Percentiles rank a stretch among this genome's conserved stretches.
Conservation (phyloP, 2,329 filamentous ascomycete genomes). For the Ceratocystiopsis sp. region DNA sequence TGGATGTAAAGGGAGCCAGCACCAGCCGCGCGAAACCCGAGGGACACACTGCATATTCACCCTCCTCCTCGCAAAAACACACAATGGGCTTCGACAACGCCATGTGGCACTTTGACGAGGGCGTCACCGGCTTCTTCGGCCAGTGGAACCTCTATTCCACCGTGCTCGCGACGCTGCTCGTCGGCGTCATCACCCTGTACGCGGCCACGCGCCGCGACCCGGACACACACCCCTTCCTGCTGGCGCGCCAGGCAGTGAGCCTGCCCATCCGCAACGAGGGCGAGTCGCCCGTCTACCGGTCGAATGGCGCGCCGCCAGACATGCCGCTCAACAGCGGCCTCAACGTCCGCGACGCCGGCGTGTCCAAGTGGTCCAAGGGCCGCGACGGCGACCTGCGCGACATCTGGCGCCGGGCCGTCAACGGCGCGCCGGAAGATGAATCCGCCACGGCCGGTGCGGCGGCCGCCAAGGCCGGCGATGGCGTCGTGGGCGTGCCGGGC, state of each 20-base stretch:
- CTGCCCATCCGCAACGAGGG: constrained; percentile 67
- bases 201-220: constrained; percentile 59
- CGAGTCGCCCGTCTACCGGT: constrained; percentile 73
- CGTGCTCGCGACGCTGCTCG: constrained; percentile 46
- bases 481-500: too few species aligned
- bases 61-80: background rate
- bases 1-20: background rate
- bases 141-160: constrained; percentile 78
- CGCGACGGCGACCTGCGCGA: constrained; percentile 82
- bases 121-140: constrained; percentile 49
- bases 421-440: constrained; percentile 45
- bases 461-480: too few species aligned
- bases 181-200: constrained; percentile 52
- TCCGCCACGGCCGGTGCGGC: constrained; percentile 21
- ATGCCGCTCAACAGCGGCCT: constrained; percentile 63
- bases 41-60: background rate
- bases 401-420: constrained; percentile 62
- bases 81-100: constrained; percentile 34
- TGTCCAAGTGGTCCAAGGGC: constrained; percentile 68
- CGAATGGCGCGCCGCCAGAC: constrained; percentile 70
- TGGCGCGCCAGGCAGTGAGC: constrained; percentile 66
- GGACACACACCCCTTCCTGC: constrained; percentile 80
- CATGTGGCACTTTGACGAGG: constrained; percentile 53
- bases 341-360: constrained; percentile 64
- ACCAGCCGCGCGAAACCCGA: background rate